Conservation (phyloP, 1,139 yeast species). For the Taphrina flavorubra region DNA sequence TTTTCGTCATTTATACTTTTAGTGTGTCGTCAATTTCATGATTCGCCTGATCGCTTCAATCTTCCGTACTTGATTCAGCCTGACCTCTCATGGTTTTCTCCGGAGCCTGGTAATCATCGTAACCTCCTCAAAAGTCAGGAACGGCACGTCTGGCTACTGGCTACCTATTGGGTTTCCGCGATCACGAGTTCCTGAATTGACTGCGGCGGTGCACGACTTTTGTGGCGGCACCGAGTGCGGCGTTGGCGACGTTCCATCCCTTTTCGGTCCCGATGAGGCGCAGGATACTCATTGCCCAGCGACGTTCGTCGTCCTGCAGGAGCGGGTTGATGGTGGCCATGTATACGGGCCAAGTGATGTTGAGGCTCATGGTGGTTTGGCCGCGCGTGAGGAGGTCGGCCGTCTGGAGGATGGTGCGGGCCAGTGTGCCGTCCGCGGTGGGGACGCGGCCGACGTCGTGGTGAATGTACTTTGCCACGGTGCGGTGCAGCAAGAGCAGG, state of each 20-base stretch:
- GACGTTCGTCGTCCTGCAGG: neutral
- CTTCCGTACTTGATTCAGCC: no score
- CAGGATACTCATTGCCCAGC: conserved; percentile 13
- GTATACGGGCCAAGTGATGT: conserved; percentile 28
- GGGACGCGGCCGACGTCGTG: conserved; percentile 15
- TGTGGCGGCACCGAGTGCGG: conserved; percentile 24
- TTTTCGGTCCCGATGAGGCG: conserved; percentile 15
- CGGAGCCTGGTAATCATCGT: no score
- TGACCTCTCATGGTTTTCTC: no score
- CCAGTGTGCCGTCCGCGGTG: conserved; percentile 11
- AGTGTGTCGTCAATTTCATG: no score
- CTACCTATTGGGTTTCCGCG: no score
- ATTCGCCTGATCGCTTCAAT: no score
- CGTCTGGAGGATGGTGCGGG: conserved; percentile 14
- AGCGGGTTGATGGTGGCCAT: conserved; percentile 18
- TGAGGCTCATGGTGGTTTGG: conserved; percentile 22
- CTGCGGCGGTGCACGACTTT: neutral
- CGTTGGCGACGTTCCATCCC: conserved; percentile 28
- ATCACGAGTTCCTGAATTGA: neutral
- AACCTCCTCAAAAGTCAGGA: no score
- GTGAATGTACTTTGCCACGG: conserved; percentile 17
- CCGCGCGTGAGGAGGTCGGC: conserved; percentile 18
- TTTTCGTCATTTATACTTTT: no score
- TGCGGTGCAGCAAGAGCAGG: conserved; percentile 18
- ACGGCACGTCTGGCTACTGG: no score